Base-by-base conservation (phyloP, 331 rosid genomes). In the Quercus tomentella region DNA sequence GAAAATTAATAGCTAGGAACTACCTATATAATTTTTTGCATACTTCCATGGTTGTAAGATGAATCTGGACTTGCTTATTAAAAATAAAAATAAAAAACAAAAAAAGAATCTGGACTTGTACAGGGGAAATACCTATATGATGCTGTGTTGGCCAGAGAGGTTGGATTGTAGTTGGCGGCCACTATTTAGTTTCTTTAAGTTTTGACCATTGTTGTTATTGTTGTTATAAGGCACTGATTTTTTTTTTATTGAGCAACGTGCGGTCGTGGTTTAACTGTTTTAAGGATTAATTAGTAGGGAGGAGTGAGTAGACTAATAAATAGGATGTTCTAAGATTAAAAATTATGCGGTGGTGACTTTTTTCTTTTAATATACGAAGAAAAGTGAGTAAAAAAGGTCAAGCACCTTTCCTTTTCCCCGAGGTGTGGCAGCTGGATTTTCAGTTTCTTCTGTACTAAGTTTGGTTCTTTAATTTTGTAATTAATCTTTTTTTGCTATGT, bases 371-470 rank as follows among this genome's bases (percentile, higher is more conserved):
- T 7, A 26, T 12, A 6, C 20, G 69, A 70, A 58, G 37, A 21
- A 49, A 70, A 35, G 58, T 49, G 54, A 49, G 4, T 7, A 10
- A 4, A 12, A 31, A 7, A 31, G 57, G 2, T 8, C 12, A 22
- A 22, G 26, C 2, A 7, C 8, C 68, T 56, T 20, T 52, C 16
- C 9, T 49, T 33, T 28, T 73, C 23, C 9, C 43, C 80, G 22
- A 52, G 51, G 77, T 56, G 77, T 76, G 77, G 80, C 74, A n/a
- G 56, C 55, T 58, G 74, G 83, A 74, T 57, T 49, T 10, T 14
- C 35, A 63, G 41, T 63, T 63, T 16, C 41, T 28, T 21, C 15
- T 21, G 65, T 57, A 9, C 30, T 21, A n/a, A 25, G 63, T 7
- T 7, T 57, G 9, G 15, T n/a, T 57, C 22, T 3, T 21, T 57